Evolutionary conservation across 2,329 filamentous ascomycete species (phyloP), one percentile per base, ranked within the genome.

Genomic region (Talaromyces sp.): DNA sequence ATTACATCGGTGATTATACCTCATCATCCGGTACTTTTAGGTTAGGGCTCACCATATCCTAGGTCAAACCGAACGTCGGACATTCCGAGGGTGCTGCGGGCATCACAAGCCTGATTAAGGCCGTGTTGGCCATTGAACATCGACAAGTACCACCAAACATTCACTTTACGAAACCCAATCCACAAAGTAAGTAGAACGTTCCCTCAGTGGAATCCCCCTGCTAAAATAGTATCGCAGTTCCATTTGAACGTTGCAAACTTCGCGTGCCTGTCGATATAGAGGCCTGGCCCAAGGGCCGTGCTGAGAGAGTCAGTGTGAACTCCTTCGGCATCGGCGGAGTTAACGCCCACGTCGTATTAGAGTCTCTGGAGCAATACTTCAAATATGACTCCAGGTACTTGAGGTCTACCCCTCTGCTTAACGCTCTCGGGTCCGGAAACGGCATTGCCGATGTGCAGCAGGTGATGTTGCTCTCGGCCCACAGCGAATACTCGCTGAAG

Each of bases 241-340:
- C 63, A 12, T 60, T 65, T 27, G 57, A 61, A 36, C 33, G 33
- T 8, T 36, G 33, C 33, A 16, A 61, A 16, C 51, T 69, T 14
- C 56, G 40, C 10, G 56, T 69, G 51, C 47, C 63, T 30, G 56
- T 36, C 2, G 60, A 65, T 3, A 9, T 55, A 10, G 59, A 30
- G 8, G 23, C 42, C 28, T 66, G 64, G 63, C 61, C 64, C 12
- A 18, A 16, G 23, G 51, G 52, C 12, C 53, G 56, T 28, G 42
- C 57, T 8, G 57, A 64, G n/a, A 63, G 69, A 55, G 69, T 67
- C 27, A 73, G 74, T 59, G 70, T 80, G 56, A 79, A 78, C 63
- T 77, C 74, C 5, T 81, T 81, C 60, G 80, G 79, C 1, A 81
- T 78, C 28, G 79, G 80, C 16, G 80, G 80, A 44, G 75, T 76